A percentile compares a stretch with the other conserved stretches of the same genome.
phyloP scores from a whole-genome alignment of 2,329 filamentous ascomycete species.

The Grosmannia clavigera region DNA sequence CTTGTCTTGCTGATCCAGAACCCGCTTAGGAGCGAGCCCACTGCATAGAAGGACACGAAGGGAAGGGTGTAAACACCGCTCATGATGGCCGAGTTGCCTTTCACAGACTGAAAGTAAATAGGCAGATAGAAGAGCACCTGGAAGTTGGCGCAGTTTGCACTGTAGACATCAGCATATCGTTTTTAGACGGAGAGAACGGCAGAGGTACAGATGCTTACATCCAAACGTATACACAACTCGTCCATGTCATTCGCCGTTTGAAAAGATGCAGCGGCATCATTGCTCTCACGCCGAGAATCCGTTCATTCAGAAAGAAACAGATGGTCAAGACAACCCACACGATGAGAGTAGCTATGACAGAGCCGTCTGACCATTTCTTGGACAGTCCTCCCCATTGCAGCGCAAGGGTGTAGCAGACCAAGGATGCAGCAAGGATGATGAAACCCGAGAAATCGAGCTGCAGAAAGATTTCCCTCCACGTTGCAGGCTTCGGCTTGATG shows the following conservation, averaged over 20 bases:
- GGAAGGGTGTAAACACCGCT: not conserved
- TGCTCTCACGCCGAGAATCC: not conserved
- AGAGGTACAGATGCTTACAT: not conserved
- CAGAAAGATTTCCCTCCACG: not conserved
- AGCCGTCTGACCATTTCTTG: not conserved
- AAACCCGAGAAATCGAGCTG: not conserved
- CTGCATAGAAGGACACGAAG: not conserved
- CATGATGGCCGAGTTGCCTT: not conserved
- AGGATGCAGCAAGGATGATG: not conserved
- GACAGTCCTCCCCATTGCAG: not conserved
- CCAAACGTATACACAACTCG: not conserved
- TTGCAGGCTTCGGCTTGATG: not conserved
- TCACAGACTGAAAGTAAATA: not conserved
- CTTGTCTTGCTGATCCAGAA: not conserved
- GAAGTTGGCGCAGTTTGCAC: not conserved
- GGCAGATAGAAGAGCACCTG: conserved; percentile 1
- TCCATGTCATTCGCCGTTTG: not conserved
- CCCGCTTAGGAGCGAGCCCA: not conserved
- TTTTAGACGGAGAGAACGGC: not conserved
- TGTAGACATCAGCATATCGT: not conserved
- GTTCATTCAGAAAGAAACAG: not conserved
- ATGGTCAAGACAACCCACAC: not conserved
- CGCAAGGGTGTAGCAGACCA: not conserved
- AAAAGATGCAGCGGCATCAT: not conserved
- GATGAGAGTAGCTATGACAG: not conserved